Evolutionary conservation across 805 yeast genomes (phyloP).

Genomic region (Cyberlindnera euphorbiiphila): DNA sequence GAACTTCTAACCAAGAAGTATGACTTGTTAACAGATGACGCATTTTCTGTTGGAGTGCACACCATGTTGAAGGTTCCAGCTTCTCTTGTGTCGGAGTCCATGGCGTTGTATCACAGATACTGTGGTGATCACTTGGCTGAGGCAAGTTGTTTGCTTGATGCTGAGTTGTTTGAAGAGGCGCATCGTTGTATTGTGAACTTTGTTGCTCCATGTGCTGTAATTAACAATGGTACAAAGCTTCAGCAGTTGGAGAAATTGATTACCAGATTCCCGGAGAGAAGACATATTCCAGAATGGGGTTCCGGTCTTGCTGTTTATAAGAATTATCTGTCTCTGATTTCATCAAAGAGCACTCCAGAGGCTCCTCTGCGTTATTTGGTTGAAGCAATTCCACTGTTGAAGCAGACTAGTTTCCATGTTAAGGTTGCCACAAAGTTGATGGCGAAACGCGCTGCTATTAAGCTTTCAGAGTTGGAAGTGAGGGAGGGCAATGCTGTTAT

Average conservation of each 20-base stretch:
- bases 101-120: conserved; percentile 53
- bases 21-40: conserved; percentile 14
- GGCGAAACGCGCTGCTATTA: conserved; percentile 39
- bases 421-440: conserved; percentile 53
- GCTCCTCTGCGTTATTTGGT: conserved; percentile 37
- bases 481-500: conserved; percentile 14
- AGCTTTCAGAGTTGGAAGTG: conserved; percentile 13
- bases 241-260: conserved; percentile 35
- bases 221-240: conserved; percentile 38
- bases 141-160: conserved; percentile 56
- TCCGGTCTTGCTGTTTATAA: conserved; percentile 57
- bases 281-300: conserved; percentile 46
- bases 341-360: conserved; percentile 21
- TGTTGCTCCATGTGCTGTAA: conserved; percentile 73
- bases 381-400: conserved; percentile 41
- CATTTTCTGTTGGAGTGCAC: conserved; percentile 34
- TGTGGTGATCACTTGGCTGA: conserved; percentile 54
- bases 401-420: conserved; percentile 33
- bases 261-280: conserved; percentile 39
- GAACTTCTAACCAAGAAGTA: conserved; percentile 28
- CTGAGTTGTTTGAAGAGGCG: conserved; percentile 58
- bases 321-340: conserved; percentile 39
- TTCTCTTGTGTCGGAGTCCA: conserved; percentile 47
- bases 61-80: conserved; percentile 45
- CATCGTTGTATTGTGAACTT: conserved; percentile 49